A percentile compares a stretch with the other conserved stretches of the same genome.
These are phyloP conservation scores for Stropharia rugosoannulata DNA, from an alignment of 768 basidiomycete species.

Conservation along the genomic window DNA sequence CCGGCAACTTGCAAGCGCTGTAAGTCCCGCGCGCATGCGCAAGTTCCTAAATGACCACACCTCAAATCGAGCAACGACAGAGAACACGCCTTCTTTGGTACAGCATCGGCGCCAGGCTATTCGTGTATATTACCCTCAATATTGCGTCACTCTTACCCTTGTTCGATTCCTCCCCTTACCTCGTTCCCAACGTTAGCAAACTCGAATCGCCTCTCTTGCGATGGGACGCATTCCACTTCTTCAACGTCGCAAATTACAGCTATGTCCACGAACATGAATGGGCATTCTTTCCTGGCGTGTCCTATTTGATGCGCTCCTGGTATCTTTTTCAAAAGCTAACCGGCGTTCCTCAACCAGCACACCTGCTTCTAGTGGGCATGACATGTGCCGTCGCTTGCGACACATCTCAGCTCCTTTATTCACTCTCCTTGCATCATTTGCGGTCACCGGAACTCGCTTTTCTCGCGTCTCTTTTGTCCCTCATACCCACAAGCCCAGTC, in stretches of 20 bases:
- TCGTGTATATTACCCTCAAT: constrained; percentile 20
- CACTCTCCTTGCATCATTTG: constrained; percentile 59
- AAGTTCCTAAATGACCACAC: background rate
- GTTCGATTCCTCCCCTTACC: constrained; percentile 38
- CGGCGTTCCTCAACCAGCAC: constrained; percentile 3
- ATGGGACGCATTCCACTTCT: constrained; percentile 91
- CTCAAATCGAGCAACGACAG: background rate
- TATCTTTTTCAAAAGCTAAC: constrained; percentile 22
- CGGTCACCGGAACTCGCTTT: constrained; percentile 56
- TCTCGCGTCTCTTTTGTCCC: constrained; percentile 63
- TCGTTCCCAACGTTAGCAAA: constrained; percentile 16
- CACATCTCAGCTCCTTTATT: constrained; percentile 48
- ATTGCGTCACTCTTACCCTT: constrained; percentile 29
- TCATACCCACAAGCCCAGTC: constrained; percentile 80
- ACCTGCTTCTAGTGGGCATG: constrained; percentile 35
- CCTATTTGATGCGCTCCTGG: constrained; percentile 49
- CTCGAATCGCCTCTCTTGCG: constrained; percentile 45
- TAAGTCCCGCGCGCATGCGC: background rate
- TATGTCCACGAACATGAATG: constrained; percentile 77
- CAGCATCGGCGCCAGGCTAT: constrained; percentile 10
- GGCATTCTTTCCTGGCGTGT: constrained; percentile 81
- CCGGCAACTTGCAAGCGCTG: background rate
- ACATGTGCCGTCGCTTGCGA: constrained; percentile 39
- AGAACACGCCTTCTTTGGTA: background rate
- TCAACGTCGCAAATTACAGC: constrained; percentile 57